Evolutionary conservation across 2,329 filamentous ascomycete species (phyloP).

Genomic region (Trichoderma sp.): DNA sequence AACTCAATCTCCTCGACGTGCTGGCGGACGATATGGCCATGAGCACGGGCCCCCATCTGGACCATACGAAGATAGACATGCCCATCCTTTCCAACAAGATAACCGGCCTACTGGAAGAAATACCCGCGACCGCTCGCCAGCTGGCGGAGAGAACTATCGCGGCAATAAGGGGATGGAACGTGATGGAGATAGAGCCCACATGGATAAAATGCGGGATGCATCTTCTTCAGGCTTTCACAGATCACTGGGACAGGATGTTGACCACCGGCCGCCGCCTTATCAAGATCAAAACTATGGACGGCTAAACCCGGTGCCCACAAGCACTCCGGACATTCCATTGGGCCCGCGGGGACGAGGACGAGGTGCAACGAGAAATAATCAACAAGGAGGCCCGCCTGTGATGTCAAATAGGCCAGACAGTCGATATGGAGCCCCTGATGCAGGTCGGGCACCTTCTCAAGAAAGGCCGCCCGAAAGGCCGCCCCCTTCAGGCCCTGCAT

Average conservation of each 20-base stretch:
- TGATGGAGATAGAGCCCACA: conserved; percentile 31
- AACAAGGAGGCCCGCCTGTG: conserved; percentile 36
- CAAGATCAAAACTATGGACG: conserved; percentile 64
- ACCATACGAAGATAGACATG: conserved; percentile 47
- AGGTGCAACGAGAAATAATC: conserved; percentile 39
- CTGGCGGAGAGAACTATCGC: conserved; percentile 28
- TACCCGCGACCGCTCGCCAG: conserved; percentile 34
- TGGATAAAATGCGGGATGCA: conserved; percentile 42
- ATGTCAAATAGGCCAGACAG: conserved; percentile 43
- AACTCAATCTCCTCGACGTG: conserved; percentile 51
- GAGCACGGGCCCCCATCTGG: conserved; percentile 35
- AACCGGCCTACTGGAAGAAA: conserved; percentile 33
- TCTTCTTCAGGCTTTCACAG: conserved; percentile 37
- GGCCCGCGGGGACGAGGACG: conserved; percentile 54
- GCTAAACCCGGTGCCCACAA: conserved; percentile 52
- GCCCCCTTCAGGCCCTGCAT: conserved; percentile 54
- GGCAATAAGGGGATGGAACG: conserved; percentile 43
- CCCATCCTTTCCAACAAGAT: conserved; percentile 41
- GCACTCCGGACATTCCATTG: conserved; percentile 50
- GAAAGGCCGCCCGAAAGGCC: conserved; percentile 39
- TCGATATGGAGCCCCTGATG: conserved; percentile 42
- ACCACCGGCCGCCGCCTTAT: conserved; percentile 51
- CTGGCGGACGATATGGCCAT: conserved; percentile 34
- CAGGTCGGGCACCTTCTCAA: conserved; percentile 44
- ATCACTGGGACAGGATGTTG: conserved; percentile 44